These are phyloP conservation scores for Bjerkandera adusta DNA, from an alignment of 1,284 basidiomycete species.

Conservation along the genomic window DNA sequence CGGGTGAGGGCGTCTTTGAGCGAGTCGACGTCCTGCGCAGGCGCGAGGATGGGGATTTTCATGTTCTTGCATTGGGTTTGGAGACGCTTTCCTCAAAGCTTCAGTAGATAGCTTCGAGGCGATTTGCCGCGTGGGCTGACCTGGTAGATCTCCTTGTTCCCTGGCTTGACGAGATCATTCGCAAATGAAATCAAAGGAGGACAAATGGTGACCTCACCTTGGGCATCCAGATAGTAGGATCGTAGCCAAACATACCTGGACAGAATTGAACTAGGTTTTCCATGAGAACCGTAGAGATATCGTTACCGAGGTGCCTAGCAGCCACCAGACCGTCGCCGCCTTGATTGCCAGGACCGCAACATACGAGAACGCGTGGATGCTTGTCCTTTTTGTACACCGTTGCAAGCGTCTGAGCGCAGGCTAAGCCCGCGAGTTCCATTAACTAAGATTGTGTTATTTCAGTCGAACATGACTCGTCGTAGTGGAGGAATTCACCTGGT, in stretches of 20 bases:
- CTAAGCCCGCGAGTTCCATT: slow-evolving; percentile 98
- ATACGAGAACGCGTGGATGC: slow-evolving; percentile 81
- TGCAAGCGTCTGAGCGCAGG: slow-evolving; percentile 89
- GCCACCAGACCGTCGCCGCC: slow-evolving; percentile 98
- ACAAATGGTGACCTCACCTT: slow-evolving; percentile 53
- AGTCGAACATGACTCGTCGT: background rate
- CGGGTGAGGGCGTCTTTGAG: slow-evolving; percentile 53
- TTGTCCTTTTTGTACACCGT: slow-evolving; percentile 69
- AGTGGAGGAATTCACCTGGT: slow-evolving; percentile 58
- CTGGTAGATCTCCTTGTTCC: slow-evolving; percentile 87
- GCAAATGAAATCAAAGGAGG: background rate
- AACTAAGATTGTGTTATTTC: slow-evolving; percentile 49
- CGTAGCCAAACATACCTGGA: slow-evolving; percentile 85
- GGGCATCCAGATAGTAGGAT: slow-evolving; percentile 86
- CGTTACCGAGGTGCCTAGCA: slow-evolving; percentile 86
- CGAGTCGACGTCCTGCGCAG: slow-evolving; percentile 45
- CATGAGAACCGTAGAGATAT: too few species aligned
- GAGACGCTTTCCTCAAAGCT: slow-evolving; percentile 77
- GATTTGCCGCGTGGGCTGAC: slow-evolving; percentile 40
- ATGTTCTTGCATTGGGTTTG: slow-evolving; percentile 88
- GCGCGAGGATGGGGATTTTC: slow-evolving; percentile 67
- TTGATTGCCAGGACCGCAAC: slow-evolving; percentile 96
- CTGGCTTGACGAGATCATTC: slow-evolving; percentile 48
- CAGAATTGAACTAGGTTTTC: too few species aligned
- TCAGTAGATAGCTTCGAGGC: background rate